phyloP scores from a whole-genome alignment of 1,284 basidiomycete genomes.

The Veloporphyrellus conicus region DNA sequence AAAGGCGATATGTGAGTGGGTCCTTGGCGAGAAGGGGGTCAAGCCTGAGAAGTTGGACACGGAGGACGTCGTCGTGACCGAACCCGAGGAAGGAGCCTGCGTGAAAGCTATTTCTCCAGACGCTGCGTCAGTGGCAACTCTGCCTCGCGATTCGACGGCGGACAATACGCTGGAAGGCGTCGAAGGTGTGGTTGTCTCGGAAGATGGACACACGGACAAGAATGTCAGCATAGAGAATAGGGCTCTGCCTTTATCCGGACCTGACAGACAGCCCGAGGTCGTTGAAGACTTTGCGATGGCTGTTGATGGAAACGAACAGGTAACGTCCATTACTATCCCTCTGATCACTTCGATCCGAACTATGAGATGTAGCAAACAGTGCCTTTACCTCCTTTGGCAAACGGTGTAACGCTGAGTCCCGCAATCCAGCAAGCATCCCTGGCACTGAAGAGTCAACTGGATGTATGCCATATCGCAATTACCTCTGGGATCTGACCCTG shows the following conservation, averaged over 20 bases:
- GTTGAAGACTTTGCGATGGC: constrained; percentile 13
- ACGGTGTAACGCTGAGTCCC: constrained; percentile 15
- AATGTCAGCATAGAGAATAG: neutral
- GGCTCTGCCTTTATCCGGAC: neutral
- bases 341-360: constrained; percentile 3
- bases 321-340: constrained; percentile 8
- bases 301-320: constrained; percentile 19
- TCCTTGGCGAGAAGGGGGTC: constrained; percentile 41
- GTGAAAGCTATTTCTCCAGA: neutral
- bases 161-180: constrained; percentile 23
- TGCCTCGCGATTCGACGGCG: neutral
- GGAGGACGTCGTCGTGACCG: neutral
- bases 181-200: constrained; percentile 2
- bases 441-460: constrained; percentile 23
- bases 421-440: constrained; percentile 10
- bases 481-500: constrained; percentile 17
- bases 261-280: constrained; percentile 5
- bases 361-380: constrained; percentile 7
- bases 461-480: constrained; percentile 23
- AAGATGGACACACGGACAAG: neutral
- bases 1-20: constrained; percentile 50
- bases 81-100: neutral
- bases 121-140: neutral
- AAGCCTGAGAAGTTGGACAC: constrained; percentile 13
- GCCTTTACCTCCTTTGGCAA: neutral